phyloP scores from a whole-genome alignment of 2,329 filamentous ascomycete species.

The Stagonosporopsis cucurbitacearum region DNA sequence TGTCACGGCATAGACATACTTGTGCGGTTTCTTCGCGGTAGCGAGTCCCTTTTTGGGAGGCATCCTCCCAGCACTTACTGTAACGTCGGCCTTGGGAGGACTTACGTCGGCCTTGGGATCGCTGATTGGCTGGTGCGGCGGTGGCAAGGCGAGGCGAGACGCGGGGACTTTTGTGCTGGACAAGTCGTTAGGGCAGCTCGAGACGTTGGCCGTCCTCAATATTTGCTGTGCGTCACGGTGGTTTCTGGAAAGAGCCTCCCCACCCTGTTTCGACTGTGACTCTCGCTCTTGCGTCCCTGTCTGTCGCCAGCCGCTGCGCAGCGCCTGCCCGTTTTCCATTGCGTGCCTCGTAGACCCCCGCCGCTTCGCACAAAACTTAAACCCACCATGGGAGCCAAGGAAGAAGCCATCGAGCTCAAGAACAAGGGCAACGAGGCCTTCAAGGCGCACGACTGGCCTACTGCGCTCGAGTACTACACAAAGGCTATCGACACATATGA shows the following conservation, averaged over 20 bases:
- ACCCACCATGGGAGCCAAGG: constrained; percentile 51
- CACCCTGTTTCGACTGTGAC: constrained; percentile 12
- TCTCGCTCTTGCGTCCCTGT: constrained; percentile 9
- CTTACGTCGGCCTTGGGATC: constrained; percentile 23
- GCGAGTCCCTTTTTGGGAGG: constrained; percentile 36
- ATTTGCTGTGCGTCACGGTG: constrained; percentile 11
- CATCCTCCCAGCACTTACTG: constrained; percentile 23
- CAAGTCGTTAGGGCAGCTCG: constrained; percentile 25
- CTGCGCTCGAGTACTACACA: constrained; percentile 81
- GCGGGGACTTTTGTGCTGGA: constrained; percentile 36
- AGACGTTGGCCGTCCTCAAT: constrained; percentile 18
- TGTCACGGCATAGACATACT: constrained; percentile 21
- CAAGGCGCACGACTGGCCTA: constrained; percentile 81
- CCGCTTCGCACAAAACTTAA: constrained; percentile 19
- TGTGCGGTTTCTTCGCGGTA: constrained; percentile 28
- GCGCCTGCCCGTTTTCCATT: constrained; percentile 25
- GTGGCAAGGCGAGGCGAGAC: constrained; percentile 36
- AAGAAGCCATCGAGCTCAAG: constrained; percentile 84
- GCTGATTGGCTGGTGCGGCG: constrained; percentile 28
- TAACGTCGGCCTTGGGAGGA: no score
- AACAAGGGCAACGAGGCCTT: constrained; percentile 96
- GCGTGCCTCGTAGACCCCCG: constrained; percentile 21
- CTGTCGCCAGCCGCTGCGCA: constrained; percentile 23
- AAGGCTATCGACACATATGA: constrained; percentile 86
- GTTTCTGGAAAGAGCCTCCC: constrained; percentile 2